Conservation (phyloP, 805 yeast genomes). For the Starmerella sp. region DNA sequence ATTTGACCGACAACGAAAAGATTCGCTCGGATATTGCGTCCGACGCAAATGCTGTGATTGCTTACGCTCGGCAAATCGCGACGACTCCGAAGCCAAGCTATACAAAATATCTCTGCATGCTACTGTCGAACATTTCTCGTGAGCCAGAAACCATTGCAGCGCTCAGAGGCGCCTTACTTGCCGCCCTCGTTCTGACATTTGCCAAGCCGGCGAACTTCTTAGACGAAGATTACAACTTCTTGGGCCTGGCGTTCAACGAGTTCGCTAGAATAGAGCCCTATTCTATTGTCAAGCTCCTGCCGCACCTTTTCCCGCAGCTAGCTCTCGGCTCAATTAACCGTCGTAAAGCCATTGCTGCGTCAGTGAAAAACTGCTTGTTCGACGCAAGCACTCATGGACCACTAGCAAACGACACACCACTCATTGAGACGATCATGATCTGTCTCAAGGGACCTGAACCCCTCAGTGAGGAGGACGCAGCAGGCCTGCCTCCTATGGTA, state of each 20-base stretch:
- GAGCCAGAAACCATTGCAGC: constrained; percentile 50
- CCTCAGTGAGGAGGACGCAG: constrained; percentile 72
- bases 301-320: constrained; percentile 74
- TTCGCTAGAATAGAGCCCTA: constrained; percentile 49
- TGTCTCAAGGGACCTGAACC: constrained; percentile 71
- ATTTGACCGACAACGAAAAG: constrained; percentile 59
- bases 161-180: constrained; percentile 48
- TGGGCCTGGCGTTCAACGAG: constrained; percentile 83
- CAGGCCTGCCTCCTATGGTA: constrained; percentile 77
- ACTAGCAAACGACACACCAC: constrained; percentile 50
- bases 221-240: constrained; percentile 66
- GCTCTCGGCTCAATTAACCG: constrained; percentile 65
- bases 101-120: constrained; percentile 42
- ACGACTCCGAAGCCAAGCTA: constrained; percentile 22
- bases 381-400: constrained; percentile 57
- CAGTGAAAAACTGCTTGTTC: constrained; percentile 80
- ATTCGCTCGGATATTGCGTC: constrained; percentile 56
- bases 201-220: constrained; percentile 32
- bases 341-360: constrained; percentile 85
- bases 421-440: constrained; percentile 68
- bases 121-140: constrained; percentile 78
- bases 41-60: constrained; percentile 43
- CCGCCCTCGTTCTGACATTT: constrained; percentile 55
- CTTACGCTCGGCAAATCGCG: constrained; percentile 56
- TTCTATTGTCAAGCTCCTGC: constrained; percentile 47